phyloP scores from a whole-genome alignment of 2,329 filamentous ascomycete species.

The Scopulariopsis brevicaulis region DNA sequence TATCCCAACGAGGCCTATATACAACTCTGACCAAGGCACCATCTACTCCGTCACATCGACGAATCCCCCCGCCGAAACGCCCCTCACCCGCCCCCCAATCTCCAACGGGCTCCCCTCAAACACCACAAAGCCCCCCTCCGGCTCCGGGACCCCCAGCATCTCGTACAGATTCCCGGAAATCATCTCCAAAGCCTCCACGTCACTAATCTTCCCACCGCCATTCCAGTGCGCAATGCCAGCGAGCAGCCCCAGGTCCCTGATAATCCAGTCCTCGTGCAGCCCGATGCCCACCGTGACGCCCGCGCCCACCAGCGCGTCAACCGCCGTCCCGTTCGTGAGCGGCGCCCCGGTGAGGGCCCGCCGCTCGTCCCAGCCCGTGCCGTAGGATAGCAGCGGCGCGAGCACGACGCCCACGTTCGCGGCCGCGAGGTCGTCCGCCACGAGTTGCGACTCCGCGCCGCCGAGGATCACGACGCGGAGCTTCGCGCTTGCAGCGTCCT shows the following conservation, averaged over 20 bases:
- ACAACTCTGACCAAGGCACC: neutral
- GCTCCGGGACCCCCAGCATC: constrained; percentile 37
- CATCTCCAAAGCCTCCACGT: constrained; percentile 43
- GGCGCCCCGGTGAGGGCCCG: constrained; percentile 53
- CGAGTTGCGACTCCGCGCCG: constrained; percentile 49
- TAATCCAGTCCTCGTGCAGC: constrained; percentile 49
- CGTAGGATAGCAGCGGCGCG: constrained; percentile 44
- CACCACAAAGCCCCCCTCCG: constrained; percentile 42
- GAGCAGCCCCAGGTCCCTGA: constrained; percentile 45
- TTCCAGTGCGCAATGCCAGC: constrained; percentile 51
- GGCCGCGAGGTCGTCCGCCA: constrained; percentile 44
- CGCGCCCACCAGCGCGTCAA: constrained; percentile 45
- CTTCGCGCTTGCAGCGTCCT: constrained; percentile 18
- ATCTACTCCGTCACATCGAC: constrained; percentile 3
- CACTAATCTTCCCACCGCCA: constrained; percentile 32
- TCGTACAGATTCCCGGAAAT: constrained; percentile 45
- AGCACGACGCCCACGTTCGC: constrained; percentile 49
- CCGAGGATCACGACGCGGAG: constrained; percentile 48
- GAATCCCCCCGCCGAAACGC: constrained; percentile 31
- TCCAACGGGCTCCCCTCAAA: constrained; percentile 53
- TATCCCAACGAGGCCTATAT: neutral
- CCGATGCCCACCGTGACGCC: constrained; percentile 48
- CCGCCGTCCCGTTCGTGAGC: constrained; percentile 51
- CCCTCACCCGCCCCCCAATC: constrained; percentile 43
- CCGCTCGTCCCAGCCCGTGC: constrained; percentile 46